Conservation (phyloP, 345 rosid genomes). For the Kernera saxatilis region DNA sequence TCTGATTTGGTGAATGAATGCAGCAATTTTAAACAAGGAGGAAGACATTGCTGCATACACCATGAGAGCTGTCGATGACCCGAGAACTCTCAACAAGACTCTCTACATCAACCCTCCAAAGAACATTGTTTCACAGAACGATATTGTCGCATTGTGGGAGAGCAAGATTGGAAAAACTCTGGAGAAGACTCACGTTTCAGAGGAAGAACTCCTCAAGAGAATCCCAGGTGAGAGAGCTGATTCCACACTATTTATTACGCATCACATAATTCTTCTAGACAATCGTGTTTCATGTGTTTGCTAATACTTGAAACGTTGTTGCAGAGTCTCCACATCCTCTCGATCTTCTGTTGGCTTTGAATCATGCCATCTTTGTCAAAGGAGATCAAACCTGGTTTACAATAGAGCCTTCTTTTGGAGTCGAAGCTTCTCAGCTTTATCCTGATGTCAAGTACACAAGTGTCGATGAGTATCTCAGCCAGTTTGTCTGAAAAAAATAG, state of each 20-base stretch:
- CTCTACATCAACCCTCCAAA: slow-evolving; percentile 46
- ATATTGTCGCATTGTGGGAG: slow-evolving; percentile 63
- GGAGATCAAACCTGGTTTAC: slow-evolving; percentile 22
- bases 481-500: slow-evolving; percentile 13
- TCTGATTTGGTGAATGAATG: slow-evolving; percentile 14
- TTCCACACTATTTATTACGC: neutral
- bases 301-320: neutral
- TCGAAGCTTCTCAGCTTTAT: slow-evolving; percentile 30
- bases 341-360: slow-evolving; percentile 17
- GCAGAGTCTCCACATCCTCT: slow-evolving; percentile 25
- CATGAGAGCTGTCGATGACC: slow-evolving; percentile 52
- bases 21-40: slow-evolving; percentile 40
- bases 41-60: slow-evolving; percentile 50
- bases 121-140: slow-evolving; percentile 49
- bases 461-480: slow-evolving; percentile 36
- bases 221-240: slow-evolving; percentile 11
- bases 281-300: neutral
- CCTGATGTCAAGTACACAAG: slow-evolving; percentile 43
- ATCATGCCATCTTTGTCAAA: slow-evolving; percentile 25
- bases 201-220: slow-evolving; percentile 46
- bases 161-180: slow-evolving; percentile 55
- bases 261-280: neutral
- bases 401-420: slow-evolving; percentile 21
- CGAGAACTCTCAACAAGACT: slow-evolving; percentile 52
- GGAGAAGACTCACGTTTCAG: slow-evolving; percentile 43